These are phyloP conservation scores for Pyrus pyrifolia DNA, from an alignment of 306 rosid species.

Conservation along the genomic window DNA sequence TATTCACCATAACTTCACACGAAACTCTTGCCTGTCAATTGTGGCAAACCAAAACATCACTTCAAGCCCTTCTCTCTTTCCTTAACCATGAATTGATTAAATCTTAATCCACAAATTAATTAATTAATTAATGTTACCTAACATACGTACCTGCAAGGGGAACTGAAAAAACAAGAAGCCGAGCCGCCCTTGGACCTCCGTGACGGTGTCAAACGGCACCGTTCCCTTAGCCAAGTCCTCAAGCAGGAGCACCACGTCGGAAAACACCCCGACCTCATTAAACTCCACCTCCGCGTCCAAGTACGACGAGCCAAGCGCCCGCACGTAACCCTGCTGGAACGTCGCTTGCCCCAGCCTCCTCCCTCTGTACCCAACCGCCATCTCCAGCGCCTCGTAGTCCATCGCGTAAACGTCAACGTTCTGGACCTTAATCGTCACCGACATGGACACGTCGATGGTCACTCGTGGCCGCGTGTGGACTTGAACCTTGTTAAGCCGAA, in stretches of 20 bases:
- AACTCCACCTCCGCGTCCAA: slow-evolving; percentile 68
- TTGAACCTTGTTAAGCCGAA: slow-evolving; percentile 34
- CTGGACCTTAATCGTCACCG: slow-evolving; percentile 37
- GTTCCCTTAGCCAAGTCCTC: slow-evolving; percentile 61
- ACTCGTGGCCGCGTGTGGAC: slow-evolving; percentile 49
- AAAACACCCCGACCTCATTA: slow-evolving; percentile 37
- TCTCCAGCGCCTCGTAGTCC: slow-evolving; percentile 44
- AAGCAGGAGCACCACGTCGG: slow-evolving; percentile 56
- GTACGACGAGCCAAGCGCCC: slow-evolving; percentile 53
- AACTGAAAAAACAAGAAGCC: slow-evolving; percentile 43
- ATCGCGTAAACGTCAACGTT: slow-evolving; percentile 53
- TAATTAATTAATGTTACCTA: not conserved
- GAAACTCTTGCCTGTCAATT: slow-evolving; percentile 48
- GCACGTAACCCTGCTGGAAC: slow-evolving; percentile 48
- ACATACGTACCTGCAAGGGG: slow-evolving; percentile 46
- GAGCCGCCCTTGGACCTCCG: slow-evolving; percentile 37
- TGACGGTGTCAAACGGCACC: slow-evolving; percentile 51
- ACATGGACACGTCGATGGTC: slow-evolving; percentile 51
- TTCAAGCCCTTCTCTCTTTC: not conserved
- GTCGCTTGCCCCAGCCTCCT: slow-evolving; percentile 56
- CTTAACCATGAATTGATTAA: not conserved
- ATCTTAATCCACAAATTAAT: not conserved
- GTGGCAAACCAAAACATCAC: not conserved
- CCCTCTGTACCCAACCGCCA: slow-evolving; percentile 66
- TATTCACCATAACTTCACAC: slow-evolving; percentile 49